phyloP scores from a whole-genome alignment of 352 stramenopile genomes.

The Globisporangium nodosum region DNA sequence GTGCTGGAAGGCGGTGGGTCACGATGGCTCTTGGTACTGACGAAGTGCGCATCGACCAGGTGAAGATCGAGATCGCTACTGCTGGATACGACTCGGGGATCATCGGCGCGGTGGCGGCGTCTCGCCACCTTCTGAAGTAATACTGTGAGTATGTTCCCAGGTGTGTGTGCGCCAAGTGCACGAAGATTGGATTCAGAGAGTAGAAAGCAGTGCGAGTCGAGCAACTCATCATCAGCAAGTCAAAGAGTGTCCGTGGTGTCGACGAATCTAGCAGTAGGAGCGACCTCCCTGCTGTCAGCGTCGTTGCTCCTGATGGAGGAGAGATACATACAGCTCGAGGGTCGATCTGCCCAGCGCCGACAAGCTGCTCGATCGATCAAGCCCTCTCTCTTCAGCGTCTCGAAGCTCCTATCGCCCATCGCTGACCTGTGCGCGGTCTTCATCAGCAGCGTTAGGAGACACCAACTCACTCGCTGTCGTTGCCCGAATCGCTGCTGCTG shows the following conservation, averaged over 20 bases:
- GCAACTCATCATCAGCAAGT: background rate
- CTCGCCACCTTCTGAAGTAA: conserved; percentile 8
- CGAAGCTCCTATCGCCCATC: too few species aligned
- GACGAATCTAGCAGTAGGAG: too few species aligned
- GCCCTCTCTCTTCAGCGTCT: too few species aligned
- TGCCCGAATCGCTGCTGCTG: conserved; percentile 38
- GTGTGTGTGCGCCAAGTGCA: background rate
- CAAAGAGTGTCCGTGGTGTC: background rate
- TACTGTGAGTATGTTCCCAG: background rate
- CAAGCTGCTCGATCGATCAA: too few species aligned
- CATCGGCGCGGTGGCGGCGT: conserved; percentile 64
- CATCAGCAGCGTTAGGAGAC: background rate
- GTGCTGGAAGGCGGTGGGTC: background rate
- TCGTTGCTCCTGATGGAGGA: too few species aligned
- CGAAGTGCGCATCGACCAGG: conserved; percentile 16
- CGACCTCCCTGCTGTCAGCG: too few species aligned
- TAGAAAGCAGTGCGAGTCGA: background rate
- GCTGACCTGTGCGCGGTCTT: background rate
- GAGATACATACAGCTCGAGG: too few species aligned
- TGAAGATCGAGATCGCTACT: conserved; percentile 71
- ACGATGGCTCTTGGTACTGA: background rate
- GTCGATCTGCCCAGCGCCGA: too few species aligned
- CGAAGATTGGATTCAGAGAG: background rate
- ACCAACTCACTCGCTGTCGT: conserved; percentile 45
- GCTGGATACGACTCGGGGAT: conserved; percentile 83